Percentiles rank a stretch among this genome's conserved stretches.
Conservation (phyloP, 2,329 filamentous ascomycete genomes). For the Xylariaceae sp. region DNA sequence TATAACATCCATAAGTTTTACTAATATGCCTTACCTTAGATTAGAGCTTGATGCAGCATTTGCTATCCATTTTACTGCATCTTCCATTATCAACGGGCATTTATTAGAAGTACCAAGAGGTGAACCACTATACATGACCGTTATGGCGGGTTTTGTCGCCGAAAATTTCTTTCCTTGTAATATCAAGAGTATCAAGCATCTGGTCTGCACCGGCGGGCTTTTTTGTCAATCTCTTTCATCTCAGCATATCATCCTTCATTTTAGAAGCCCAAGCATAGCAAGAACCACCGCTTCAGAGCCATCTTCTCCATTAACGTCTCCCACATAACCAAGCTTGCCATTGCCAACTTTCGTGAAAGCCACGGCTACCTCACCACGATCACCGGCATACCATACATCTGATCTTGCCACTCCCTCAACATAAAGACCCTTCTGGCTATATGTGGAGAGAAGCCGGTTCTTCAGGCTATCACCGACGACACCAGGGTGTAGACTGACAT, state of each 20-base stretch:
- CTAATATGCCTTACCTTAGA: no score
- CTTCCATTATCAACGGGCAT: no score
- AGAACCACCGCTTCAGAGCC: conserved; percentile 30
- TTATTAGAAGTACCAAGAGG: no score
- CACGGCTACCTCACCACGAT: conserved; percentile 29
- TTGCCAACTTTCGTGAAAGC: conserved; percentile 34
- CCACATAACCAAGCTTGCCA: conserved; percentile 39
- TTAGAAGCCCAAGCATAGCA: conserved; percentile 39
- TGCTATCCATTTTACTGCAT: no score
- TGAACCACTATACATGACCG: no score
- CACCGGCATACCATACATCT: conserved; percentile 33
- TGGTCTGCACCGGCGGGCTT: background rate
- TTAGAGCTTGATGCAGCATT: no score
- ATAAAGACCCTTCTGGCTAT: conserved; percentile 37
- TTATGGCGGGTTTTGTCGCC: no score
- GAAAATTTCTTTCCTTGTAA: no score
- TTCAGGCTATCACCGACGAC: conserved; percentile 24
- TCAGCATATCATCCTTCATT: conserved; percentile 13
- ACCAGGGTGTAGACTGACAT: conserved; percentile 29
- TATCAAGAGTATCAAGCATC: conserved; percentile 10
- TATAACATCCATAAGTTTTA: no score
- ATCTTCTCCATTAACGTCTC: conserved; percentile 38
- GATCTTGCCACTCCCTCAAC: conserved; percentile 27
- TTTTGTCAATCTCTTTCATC: background rate
- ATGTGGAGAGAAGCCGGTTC: conserved; percentile 26